phyloP scores from a whole-genome alignment of 495 filamentous ascomycete genomes.

The Penicillium lividum region DNA sequence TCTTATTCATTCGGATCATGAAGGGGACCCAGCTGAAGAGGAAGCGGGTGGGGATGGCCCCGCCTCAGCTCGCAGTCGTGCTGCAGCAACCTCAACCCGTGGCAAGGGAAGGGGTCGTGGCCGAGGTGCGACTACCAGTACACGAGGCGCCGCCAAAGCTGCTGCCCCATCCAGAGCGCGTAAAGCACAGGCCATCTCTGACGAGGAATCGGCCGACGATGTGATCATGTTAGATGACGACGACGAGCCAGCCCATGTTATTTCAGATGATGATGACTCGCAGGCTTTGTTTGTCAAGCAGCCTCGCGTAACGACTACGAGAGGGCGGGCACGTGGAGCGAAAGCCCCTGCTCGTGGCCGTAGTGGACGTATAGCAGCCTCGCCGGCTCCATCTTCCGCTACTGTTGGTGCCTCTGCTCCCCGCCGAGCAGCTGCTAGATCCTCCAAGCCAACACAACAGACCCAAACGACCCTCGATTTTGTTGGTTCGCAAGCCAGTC shows the following conservation, averaged over 20 bases:
- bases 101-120: slow-evolving; percentile 55
- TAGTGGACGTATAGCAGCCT: slow-evolving; percentile 36
- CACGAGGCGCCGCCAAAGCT: slow-evolving; percentile 41
- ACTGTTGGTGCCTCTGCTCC: slow-evolving; percentile 43
- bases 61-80: slow-evolving; percentile 21
- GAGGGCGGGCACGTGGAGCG: slow-evolving; percentile 35
- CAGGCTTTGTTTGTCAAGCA: slow-evolving; percentile 57
- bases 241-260: slow-evolving; percentile 47
- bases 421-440: slow-evolving; percentile 26
- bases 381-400: slow-evolving; percentile 47
- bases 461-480: slow-evolving; percentile 77
- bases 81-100: slow-evolving; percentile 40
- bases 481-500: slow-evolving; percentile 56
- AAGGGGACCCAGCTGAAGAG: slow-evolving; percentile 47
- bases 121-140: slow-evolving; percentile 41
- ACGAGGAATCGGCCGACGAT: slow-evolving; percentile 64
- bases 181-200: slow-evolving; percentile 52
- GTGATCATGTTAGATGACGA: slow-evolving; percentile 66
- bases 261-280: slow-evolving; percentile 47
- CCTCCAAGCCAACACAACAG: slow-evolving; percentile 52
- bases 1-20: slow-evolving; percentile 57
- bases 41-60: slow-evolving; percentile 48
- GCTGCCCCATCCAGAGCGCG: slow-evolving; percentile 40
- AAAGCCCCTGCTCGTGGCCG: slow-evolving; percentile 29
- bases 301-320: slow-evolving; percentile 36